Conservation (phyloP, 129 eudicot genomes). For the Flaveria linearis region DNA sequence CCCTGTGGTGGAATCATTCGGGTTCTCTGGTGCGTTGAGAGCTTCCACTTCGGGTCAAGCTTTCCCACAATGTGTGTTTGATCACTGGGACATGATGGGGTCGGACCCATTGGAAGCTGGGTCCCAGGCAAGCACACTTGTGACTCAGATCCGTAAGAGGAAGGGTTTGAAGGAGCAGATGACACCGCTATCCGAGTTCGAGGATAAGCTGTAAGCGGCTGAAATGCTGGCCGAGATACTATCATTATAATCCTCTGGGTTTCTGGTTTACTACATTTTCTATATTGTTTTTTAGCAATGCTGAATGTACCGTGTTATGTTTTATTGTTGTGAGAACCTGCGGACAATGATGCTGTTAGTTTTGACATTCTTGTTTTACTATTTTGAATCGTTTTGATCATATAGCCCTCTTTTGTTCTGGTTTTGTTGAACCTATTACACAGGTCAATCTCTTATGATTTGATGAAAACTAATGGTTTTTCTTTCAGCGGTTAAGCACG, state of each 20-base stretch:
- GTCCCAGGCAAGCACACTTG: conserved; percentile 47
- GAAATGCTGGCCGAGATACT: neutral
- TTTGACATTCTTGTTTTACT: conserved; percentile 34
- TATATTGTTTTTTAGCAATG: conserved; percentile 15
- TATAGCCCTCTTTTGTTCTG: neutral
- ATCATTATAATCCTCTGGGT: neutral
- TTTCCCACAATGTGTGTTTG: conserved; percentile 85
- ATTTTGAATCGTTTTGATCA: neutral
- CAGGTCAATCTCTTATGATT: too few relatives aligned
- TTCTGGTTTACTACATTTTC: conserved; percentile 20
- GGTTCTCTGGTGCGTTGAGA: conserved; percentile 68
- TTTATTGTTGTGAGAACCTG: conserved; percentile 1
- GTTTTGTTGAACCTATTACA: too few relatives aligned
- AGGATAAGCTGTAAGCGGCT: conserved; percentile 58
- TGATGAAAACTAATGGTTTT: too few relatives aligned
- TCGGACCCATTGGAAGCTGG: conserved; percentile 71
- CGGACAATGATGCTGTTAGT: conserved; percentile 21
- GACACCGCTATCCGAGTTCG: conserved; percentile 79
- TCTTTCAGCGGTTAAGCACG: too few relatives aligned
- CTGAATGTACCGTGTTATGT: conserved; percentile 19
- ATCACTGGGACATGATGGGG: conserved; percentile 83
- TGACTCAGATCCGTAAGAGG: conserved; percentile 62
- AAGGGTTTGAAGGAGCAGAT: conserved; percentile 81
- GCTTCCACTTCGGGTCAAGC: conserved; percentile 91
- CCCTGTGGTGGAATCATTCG: conserved; percentile 76